Conservation (phyloP, 345 rosid species). For the Iberis pinnata region DNA sequence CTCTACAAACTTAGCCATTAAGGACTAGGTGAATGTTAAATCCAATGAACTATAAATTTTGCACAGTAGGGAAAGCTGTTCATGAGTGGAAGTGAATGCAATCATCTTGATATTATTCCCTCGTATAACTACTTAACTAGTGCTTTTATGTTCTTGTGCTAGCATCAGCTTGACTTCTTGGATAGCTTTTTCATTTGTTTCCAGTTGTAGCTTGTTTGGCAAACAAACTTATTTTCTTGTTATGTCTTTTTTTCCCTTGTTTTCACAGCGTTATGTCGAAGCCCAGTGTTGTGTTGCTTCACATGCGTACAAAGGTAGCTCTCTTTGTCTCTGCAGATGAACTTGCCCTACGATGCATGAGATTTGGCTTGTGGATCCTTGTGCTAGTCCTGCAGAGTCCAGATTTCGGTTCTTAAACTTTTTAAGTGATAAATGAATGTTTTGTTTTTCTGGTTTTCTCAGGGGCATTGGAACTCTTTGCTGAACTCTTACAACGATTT, state of each 20-base stretch:
- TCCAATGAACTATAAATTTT: constrained; percentile 1
- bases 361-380: background rate
- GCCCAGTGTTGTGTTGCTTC: constrained; percentile 88
- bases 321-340: constrained; percentile 7
- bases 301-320: constrained; percentile 85
- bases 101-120: constrained; percentile 1
- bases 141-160: constrained; percentile 5
- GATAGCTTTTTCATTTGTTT: constrained; percentile 8
- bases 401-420: background rate
- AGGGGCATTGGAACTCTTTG: constrained; percentile 88
- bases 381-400: background rate
- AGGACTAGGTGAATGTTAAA: constrained; percentile 1
- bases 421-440: background rate
- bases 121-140: background rate
- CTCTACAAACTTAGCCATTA: background rate
- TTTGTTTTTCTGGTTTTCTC: constrained; percentile 21
- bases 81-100: constrained; percentile 4
- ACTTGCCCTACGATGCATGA: constrained; percentile 5
- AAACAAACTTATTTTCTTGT: background rate
- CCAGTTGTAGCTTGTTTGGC: background rate
- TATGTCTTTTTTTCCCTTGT: background rate
- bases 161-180: constrained; percentile 1
- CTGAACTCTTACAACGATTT: constrained; percentile 81
- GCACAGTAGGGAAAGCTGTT: background rate
- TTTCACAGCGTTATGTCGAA: constrained; percentile 86